Evolutionary conservation across 2,329 filamentous ascomycete genomes (phyloP), one percentile per base, ranked within the genome.

Genomic region (Scedosporium boydii): DNA sequence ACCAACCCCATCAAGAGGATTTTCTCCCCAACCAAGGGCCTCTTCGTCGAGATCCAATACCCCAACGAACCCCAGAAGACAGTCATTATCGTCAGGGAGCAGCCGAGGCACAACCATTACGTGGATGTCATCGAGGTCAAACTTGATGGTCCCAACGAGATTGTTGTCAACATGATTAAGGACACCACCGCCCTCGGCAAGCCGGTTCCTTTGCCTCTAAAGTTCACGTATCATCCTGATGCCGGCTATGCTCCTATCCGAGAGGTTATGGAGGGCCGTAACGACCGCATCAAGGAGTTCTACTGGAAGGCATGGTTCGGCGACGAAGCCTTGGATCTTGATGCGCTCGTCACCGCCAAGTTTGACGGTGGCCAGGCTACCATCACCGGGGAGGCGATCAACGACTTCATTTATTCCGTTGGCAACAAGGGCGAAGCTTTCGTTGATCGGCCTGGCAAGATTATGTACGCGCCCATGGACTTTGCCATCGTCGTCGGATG

Each of bases 241-340:
- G 89, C 91, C 63, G 95, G 95, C 34, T 99, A 97, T 73, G 93
- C 96, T n/a, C 95, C 95, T 18, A 96, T 99, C 68, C 89, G 89
- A 65, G 95, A 99, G 76, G 89, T 98, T 66, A 99, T 99, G 95
- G 85, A 92, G 42, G 89, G 86, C 62, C 91, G 95, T 71, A 99
- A 99, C 73, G 93, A 99, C 73, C 90, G 91, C 67, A 98, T 99
- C 81, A 99, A 99, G 82, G 91, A 96, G 76, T 99, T 99, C 75
- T 99, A 99, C 82, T 99, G 96, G 87, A 87, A 88, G 68, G 88
- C 96, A 67, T 99, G 95, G 95, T 99, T 99, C 69, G 95, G 92
- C 51, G 84, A 93, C 64, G 93, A 96, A 70, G 77, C 82, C 53
- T 82, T 96, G 59, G 88, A 96, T 62, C 90, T 97, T 62, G 88